Evolutionary conservation across 2,329 filamentous ascomycete genomes (phyloP).

Genomic region (Dichotomopilus funicola): DNA sequence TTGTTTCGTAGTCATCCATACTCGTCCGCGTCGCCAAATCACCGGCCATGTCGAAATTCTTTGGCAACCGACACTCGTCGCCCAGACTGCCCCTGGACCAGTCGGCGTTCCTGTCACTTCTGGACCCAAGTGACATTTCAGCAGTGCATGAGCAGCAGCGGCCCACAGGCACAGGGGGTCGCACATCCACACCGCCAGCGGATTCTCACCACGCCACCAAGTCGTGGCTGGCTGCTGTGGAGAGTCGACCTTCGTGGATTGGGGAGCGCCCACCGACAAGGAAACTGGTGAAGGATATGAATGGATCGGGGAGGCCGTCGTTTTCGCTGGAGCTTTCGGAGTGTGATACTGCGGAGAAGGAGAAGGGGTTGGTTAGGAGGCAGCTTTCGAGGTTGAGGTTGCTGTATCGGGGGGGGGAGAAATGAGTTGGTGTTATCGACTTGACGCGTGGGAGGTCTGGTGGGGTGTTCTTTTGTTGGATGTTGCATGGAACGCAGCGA

Average conservation of each 20-base stretch:
- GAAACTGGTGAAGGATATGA: slow-evolving; percentile 23
- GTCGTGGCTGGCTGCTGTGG: slow-evolving; percentile 17
- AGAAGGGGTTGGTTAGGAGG: slow-evolving; percentile 20
- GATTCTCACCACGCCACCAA: slow-evolving; percentile 7
- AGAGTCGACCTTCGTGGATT: slow-evolving; percentile 12
- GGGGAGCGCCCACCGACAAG: slow-evolving; percentile 20
- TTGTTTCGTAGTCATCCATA: background rate
- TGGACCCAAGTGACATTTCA: slow-evolving; percentile 9
- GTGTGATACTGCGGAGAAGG: slow-evolving; percentile 18
- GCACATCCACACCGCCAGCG: background rate
- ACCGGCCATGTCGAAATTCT: slow-evolving; percentile 19
- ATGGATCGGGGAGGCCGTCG: slow-evolving; percentile 18
- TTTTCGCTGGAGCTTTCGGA: slow-evolving; percentile 21
- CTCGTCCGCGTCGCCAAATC: background rate
- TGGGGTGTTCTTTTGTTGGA: background rate
- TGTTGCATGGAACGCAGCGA: no score
- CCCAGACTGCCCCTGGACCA: slow-evolving; percentile 10
- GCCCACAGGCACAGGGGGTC: no score
- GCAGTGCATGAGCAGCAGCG: no score
- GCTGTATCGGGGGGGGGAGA: slow-evolving; percentile 19
- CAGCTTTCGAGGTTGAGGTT: slow-evolving; percentile 19
- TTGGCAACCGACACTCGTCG: slow-evolving; percentile 11
- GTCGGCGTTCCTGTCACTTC: slow-evolving; percentile 21
- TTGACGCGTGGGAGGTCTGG: background rate
- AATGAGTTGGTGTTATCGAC: background rate